Evolutionary conservation across 768 basidiomycete genomes (phyloP).

Genomic region (Chalciporus sphaerocephalus): DNA sequence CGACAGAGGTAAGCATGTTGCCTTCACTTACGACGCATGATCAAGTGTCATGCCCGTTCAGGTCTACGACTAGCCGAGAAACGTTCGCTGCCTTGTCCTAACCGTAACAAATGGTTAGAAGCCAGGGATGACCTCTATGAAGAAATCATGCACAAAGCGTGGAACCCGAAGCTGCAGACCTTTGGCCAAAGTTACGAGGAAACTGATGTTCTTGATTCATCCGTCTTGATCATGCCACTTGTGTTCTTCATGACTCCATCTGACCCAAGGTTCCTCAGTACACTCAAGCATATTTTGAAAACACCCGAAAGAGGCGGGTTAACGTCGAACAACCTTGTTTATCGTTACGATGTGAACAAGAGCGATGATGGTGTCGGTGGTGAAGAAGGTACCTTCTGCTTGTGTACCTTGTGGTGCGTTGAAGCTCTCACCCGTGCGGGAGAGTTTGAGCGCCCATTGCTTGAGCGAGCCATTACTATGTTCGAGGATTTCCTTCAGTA

Average conservation of each 20-base stretch:
- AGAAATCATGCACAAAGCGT: conserved; percentile 86
- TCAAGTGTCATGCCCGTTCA: conserved; percentile 16
- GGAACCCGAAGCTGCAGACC: conserved; percentile 63
- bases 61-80: conserved; percentile 91
- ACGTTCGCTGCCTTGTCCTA: conserved; percentile 83
- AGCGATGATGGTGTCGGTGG: conserved; percentile 94
- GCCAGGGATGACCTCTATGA: conserved; percentile 86
- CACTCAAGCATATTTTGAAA: conserved; percentile 77
- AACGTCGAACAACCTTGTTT: conserved; percentile 85
- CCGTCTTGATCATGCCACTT: conserved; percentile 88
- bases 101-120: conserved; percentile 62
- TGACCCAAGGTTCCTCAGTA: conserved; percentile 85
- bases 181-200: conserved; percentile 94
- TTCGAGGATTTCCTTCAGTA: conserved; percentile 87
- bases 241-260: conserved; percentile 87
- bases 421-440: conserved; percentile 90
- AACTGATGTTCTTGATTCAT: conserved; percentile 73
- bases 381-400: conserved; percentile 91
- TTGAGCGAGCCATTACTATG: conserved; percentile 73
- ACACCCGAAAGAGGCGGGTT: conserved; percentile 88
- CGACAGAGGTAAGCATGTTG: conserved; percentile 60
- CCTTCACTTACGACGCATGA: background rate
- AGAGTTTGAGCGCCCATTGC: conserved; percentile 62
- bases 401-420: conserved; percentile 84
- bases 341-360: conserved; percentile 82